Evolutionary conservation across 1,284 basidiomycete species (phyloP).

Genomic region (Cutaneotrichosporon arboriforme): DNA sequence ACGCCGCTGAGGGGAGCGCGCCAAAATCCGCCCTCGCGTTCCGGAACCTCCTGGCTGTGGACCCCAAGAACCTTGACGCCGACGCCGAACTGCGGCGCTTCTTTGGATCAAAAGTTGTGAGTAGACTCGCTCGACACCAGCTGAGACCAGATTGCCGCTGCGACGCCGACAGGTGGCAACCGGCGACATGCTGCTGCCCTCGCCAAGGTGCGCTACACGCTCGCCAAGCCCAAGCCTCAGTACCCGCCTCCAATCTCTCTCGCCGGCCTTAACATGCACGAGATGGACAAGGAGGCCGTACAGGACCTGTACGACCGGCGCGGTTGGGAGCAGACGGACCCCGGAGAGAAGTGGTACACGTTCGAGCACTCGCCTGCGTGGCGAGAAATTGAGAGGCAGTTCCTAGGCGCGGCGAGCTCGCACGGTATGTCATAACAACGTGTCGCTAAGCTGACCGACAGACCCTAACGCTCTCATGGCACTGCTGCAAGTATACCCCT

Average conservation of each 20-base stretch:
- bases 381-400: slow-evolving; percentile 69
- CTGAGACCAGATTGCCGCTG: slow-evolving; percentile 29
- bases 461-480: slow-evolving; percentile 52
- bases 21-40: slow-evolving; percentile 21
- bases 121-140: slow-evolving; percentile 19
- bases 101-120: slow-evolving; percentile 82
- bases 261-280: slow-evolving; percentile 60
- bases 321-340: slow-evolving; percentile 47
- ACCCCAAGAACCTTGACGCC: slow-evolving; percentile 69
- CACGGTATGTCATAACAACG: slow-evolving; percentile 57
- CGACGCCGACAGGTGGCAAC: slow-evolving; percentile 23
- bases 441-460: slow-evolving; percentile 16
- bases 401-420: slow-evolving; percentile 70
- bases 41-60: slow-evolving; percentile 64
- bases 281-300: slow-evolving; percentile 57
- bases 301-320: slow-evolving; percentile 50
- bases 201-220: slow-evolving; percentile 34
- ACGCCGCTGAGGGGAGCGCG: slow-evolving; percentile 9
- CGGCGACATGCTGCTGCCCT: slow-evolving; percentile 24
- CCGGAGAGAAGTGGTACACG: slow-evolving; percentile 74
- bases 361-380: slow-evolving; percentile 79
- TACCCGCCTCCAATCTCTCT: slow-evolving; percentile 50
- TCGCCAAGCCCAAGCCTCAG: slow-evolving; percentile 43
- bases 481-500: slow-evolving; percentile 53
- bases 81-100: slow-evolving; percentile 84